Evolutionary conservation across 192 early-diverging fungal species (phyloP), one percentile per base, ranked within the genome.

Genomic region (Coemansia sp.): DNA sequence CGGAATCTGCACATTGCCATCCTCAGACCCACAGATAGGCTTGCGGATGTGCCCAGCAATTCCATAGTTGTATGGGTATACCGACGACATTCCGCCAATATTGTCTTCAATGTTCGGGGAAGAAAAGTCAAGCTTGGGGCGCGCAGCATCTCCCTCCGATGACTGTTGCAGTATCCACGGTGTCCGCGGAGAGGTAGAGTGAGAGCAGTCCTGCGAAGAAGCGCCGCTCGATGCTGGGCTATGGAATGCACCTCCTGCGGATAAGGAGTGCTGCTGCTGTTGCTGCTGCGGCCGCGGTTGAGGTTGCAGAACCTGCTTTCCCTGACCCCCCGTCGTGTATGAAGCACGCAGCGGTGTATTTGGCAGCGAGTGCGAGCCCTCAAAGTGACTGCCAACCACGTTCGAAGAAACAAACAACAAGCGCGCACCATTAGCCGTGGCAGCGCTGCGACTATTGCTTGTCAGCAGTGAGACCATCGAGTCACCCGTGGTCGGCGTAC

Each of bases 51-150:
- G 78, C 67, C 78, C 75, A 31, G 78, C 73, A 8, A 81, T 75
- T 70, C 78, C 72, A 54, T 76, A 81, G 70, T 64, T 76, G 66
- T 81, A 75, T 7, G 74, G 78, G 39, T 81, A 81, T 19, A 81
- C 74, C 2, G 77, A 74, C 4, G 77, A 70, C 77, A 80, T 80
- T 36, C 61, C 66, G 17, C 73, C 74, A 57, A 67, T 67, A 59
- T 63, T 67, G 51, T 81, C 78, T 54, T 81, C 78, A 30, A 81
- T 81, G 67, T 33, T 57, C 1, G 73, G 73, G 8, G 62, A 65
- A 2, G 71, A 57, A 14, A 66, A 57, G 10, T 71, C 78, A 5
- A 61, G 36, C 30, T 63, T 67, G 0, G 56, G 10, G 31, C 60
- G 71, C 9, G 52, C 22, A 46, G 11, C 39, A 17, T 9, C 14